Percentiles rank a stretch among this genome's conserved stretches.
phyloP scores from a whole-genome alignment of 495 filamentous ascomycete species.

The Geoglossum glabrum region DNA sequence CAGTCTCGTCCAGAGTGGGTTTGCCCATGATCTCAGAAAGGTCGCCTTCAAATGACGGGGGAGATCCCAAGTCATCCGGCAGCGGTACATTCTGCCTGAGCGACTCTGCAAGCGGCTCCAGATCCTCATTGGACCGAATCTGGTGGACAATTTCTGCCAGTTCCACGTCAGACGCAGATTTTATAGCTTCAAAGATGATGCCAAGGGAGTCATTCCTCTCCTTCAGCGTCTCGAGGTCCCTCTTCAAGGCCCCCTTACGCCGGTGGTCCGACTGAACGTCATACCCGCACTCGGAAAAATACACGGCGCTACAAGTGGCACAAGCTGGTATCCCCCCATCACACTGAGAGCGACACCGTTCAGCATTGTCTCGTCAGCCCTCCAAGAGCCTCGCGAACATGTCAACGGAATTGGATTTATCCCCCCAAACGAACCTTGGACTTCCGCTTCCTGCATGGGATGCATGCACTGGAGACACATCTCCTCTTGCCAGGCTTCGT shows the following conservation, averaged over 20 bases:
- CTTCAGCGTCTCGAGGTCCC: slow-evolving; percentile 19
- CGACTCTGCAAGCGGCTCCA: slow-evolving; percentile 20
- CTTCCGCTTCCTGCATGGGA: slow-evolving; percentile 33
- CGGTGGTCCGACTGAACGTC: slow-evolving; percentile 26
- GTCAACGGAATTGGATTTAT: not conserved
- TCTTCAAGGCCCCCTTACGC: slow-evolving; percentile 21
- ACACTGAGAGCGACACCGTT: slow-evolving; percentile 17
- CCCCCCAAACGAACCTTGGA: slow-evolving; percentile 24
- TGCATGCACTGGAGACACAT: slow-evolving; percentile 32
- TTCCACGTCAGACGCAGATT: slow-evolving; percentile 23
- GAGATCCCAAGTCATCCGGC: slow-evolving; percentile 7
- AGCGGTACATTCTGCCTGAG: slow-evolving; percentile 16
- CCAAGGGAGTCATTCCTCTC: slow-evolving; percentile 20
- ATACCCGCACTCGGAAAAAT: slow-evolving; percentile 26
- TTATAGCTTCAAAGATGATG: slow-evolving; percentile 22
- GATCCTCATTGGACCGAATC: slow-evolving; percentile 18
- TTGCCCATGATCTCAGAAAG: slow-evolving; percentile 16
- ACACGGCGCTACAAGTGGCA: slow-evolving; percentile 29
- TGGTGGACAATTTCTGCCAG: slow-evolving; percentile 23
- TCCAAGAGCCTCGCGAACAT: not conserved
- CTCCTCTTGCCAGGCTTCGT: slow-evolving; percentile 17
- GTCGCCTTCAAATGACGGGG: slow-evolving; percentile 16
- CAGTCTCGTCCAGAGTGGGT: slow-evolving; percentile 16
- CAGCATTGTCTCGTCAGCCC: not conserved
- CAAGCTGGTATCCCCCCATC: slow-evolving; percentile 27